These are phyloP conservation scores for Chrysopogon serrulatus DNA, from an alignment of 176 grass and related monocot genomes.

Conservation along the genomic window DNA sequence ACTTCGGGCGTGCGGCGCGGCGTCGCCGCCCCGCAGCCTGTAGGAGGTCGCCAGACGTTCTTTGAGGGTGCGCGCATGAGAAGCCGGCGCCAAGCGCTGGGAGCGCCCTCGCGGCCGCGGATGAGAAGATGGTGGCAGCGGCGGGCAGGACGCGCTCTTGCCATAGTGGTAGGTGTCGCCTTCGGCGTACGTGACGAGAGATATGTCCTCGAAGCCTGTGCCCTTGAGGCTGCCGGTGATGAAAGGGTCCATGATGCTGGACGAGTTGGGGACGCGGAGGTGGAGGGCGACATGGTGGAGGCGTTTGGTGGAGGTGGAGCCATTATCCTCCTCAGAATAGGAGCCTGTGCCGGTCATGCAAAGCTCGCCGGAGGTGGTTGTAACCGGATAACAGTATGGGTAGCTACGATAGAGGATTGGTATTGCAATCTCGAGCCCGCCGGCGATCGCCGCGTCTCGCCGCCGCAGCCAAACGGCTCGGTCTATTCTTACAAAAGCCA, in stretches of 20 bases:
- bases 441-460: too few relatives aligned
- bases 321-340: neutral
- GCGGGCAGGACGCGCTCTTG: neutral
- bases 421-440: too few relatives aligned
- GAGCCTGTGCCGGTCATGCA: constrained; percentile 37
- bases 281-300: constrained; percentile 20
- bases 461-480: too few relatives aligned
- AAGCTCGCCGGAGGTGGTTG: neutral
- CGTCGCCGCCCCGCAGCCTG: neutral
- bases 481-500: too few relatives aligned
- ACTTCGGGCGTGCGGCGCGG: neutral
- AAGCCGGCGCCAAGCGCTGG: neutral
- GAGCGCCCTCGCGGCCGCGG: neutral
- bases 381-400: too few relatives aligned
- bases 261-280: constrained; percentile 23
- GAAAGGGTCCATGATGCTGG: constrained; percentile 27
- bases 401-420: too few relatives aligned
- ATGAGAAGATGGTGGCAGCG: neutral
- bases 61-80: constrained; percentile 9
- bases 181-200: constrained; percentile 40
- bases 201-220: constrained; percentile 24
- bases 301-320: neutral
- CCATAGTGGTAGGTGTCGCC: constrained; percentile 32
- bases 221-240: constrained; percentile 34
- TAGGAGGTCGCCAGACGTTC: neutral